Base-by-base conservation (phyloP, 495 filamentous ascomycete genomes). In the Trichoderma asperelloides region DNA sequence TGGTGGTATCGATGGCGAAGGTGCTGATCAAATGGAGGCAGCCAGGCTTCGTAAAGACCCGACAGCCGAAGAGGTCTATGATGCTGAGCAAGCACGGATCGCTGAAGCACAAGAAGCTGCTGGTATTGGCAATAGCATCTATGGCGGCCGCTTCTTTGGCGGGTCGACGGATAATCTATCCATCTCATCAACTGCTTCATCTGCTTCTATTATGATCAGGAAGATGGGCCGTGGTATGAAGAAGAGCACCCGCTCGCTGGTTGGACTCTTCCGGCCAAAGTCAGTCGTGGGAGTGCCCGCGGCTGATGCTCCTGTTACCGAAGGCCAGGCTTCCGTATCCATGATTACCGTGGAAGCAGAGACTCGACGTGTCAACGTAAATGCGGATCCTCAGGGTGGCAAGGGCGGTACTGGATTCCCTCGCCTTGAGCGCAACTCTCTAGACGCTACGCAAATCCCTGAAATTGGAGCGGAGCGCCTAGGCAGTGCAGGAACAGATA, bases 141-240 rank as follows among this genome's bases (percentile, higher is more conserved):
- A 99, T 77, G 92, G 93, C 33, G 92, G 95, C 69, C 87, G 88
- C 69, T 85, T 94, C 68, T 97, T 97, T 76, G 83, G 88, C 27
- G 91, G 92, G 28, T 98, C 95, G 37, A 98, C 93, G 9, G 95
- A 99, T 78, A 97, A 98, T 68, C 76, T 99, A 18, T 98, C 96
- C 3, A 92, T 99, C 66, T 97, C 94, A 5, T 98, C 96, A 15
- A 98, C 95, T 21, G 95, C 95, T 37, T 98, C 96, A 8, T 99
- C 95, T 25, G 95, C 95, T 28, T 98, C 96, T 43, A 89, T 99
- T 69, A 99, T 99, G 95, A 93, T 99, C 73, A 87, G 95, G 37
- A 99, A 99, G 82, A 98, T 99, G 96, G 96, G 95, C 71, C 90
- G 91, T 68, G 93, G 96, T 25, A 89, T 97, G 88, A 99, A 96